phyloP scores from a whole-genome alignment of 371 early-diverging fungal species.

The Rhizopus arrhizus region DNA sequence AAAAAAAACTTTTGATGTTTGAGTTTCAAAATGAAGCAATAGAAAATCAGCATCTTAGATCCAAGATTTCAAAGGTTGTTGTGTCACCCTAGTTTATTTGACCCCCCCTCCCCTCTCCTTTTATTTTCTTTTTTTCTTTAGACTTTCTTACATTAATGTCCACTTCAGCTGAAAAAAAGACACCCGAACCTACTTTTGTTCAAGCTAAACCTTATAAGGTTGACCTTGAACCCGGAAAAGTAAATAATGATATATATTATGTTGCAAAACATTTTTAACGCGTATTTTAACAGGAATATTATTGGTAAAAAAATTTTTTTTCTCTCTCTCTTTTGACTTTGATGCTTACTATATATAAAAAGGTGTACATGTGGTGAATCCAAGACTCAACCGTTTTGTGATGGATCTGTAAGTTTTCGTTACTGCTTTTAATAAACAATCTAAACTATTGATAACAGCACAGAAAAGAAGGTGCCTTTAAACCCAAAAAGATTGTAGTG shows the following conservation, averaged over 20 bases:
- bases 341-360: not conserved
- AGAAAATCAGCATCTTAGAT: not conserved
- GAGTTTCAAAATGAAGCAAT: not conserved
- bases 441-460: constrained; percentile 10
- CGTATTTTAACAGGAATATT: constrained; percentile 34
- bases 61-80: not conserved
- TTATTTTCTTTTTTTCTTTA: not conserved
- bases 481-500: constrained; percentile 41
- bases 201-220: constrained; percentile 40
- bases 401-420: constrained; percentile 36
- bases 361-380: constrained; percentile 44
- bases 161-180: constrained; percentile 2
- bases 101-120: not conserved
- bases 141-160: constrained; percentile 26
- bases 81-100: constrained; percentile 1
- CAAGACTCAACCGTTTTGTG: constrained; percentile 44
- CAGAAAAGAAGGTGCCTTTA: constrained; percentile 30
- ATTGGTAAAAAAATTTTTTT: constrained; percentile 17
- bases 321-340: not conserved
- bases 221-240: constrained; percentile 39
- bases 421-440: not conserved
- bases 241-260: constrained; percentile 4
- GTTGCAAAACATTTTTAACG: not conserved
- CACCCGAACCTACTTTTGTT: constrained; percentile 33
- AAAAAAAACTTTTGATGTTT: not conserved